A percentile compares a stretch with the other conserved stretches of the same genome.
These are phyloP conservation scores for Candida patagonica DNA, from an alignment of 805 yeast species.

Conservation along the genomic window DNA sequence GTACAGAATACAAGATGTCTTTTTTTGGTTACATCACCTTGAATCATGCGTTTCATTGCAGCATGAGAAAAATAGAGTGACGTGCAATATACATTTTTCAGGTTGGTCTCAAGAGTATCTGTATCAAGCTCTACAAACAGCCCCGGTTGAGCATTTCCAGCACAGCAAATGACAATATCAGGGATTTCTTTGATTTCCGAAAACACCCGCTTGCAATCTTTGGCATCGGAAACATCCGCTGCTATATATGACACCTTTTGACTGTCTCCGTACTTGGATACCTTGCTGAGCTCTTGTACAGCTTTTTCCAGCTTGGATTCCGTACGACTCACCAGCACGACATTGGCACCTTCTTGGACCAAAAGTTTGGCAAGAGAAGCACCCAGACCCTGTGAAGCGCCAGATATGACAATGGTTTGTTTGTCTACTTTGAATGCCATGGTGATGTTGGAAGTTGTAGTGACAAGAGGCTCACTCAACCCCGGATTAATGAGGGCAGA, in stretches of 20 bases:
- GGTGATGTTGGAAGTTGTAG: neutral
- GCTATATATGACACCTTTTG: slow-evolving; percentile 37
- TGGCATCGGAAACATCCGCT: slow-evolving; percentile 59
- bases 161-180: slow-evolving; percentile 75
- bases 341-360: slow-evolving; percentile 47
- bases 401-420: slow-evolving; percentile 63
- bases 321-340: slow-evolving; percentile 72
- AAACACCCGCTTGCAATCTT: slow-evolving; percentile 39
- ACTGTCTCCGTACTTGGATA: slow-evolving; percentile 20
- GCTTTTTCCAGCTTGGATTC: slow-evolving; percentile 46
- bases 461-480: too few species aligned
- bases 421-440: slow-evolving; percentile 6
- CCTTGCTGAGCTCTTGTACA: slow-evolving; percentile 34
- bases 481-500: too few species aligned
- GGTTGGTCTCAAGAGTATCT: slow-evolving; percentile 50
- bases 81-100: slow-evolving; percentile 62
- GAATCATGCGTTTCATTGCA: slow-evolving; percentile 27
- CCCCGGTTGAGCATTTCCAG: slow-evolving; percentile 78
- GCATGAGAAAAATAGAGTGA: slow-evolving; percentile 66
- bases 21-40: slow-evolving; percentile 18
- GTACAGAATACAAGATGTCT: slow-evolving; percentile 58
- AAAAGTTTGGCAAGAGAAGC: slow-evolving; percentile 59
- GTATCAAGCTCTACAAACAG: slow-evolving; percentile 59
- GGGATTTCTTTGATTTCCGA: slow-evolving; percentile 36
- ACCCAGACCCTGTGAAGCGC: slow-evolving; percentile 94